Base-by-base conservation (phyloP, 2,329 filamentous ascomycete genomes). In the Thyridium curvatum region DNA sequence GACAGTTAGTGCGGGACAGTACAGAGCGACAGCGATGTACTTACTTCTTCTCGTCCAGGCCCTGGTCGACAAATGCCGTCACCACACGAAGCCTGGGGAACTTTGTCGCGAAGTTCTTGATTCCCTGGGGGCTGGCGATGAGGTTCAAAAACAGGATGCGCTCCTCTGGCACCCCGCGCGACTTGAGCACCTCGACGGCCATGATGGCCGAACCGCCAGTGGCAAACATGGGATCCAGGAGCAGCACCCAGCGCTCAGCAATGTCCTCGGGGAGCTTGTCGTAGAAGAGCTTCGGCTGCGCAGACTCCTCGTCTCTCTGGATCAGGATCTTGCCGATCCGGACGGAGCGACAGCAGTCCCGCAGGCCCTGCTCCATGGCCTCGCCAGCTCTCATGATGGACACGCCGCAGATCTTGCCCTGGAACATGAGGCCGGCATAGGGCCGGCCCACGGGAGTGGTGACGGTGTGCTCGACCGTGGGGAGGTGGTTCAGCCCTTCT, bases 191-290 rank as follows among this genome's bases (percentile, higher is more conserved):
- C 47, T 97, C 87, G 14, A 97, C 90, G 21, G 93, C 93, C 86
- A 98, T 94, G 41, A 89, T 93, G 38, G 93, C 93, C 41, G 90
- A 96, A 34, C 93, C 93, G 50, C 91, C 90, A 51, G 93, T 98
- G 41, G 93, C 93, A 65, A 98, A 90, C 93, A 98, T 98, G n/a
- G 93, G 93, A 59, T 98, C 93, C 34, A 98, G 68, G 33, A 98
- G 71, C 43, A 98, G 69, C 29, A 96, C 91, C 90, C 93, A 98
- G 60, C 93, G 74, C 39, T 91, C 77, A 17, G 85, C 79, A 60
- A 98, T 96, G 59, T 98, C 93, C 57, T 88, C 84, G 7, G 93
- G 93, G 30, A 98, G 75, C 69, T 98, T 98, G 55, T 97, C 91
- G 64, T 97, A 98, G 64, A 97, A 98, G 10, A 98, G 74, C 61